Base-by-base conservation (phyloP, 306 rosid genomes). In the Quercus bicolor region DNA sequence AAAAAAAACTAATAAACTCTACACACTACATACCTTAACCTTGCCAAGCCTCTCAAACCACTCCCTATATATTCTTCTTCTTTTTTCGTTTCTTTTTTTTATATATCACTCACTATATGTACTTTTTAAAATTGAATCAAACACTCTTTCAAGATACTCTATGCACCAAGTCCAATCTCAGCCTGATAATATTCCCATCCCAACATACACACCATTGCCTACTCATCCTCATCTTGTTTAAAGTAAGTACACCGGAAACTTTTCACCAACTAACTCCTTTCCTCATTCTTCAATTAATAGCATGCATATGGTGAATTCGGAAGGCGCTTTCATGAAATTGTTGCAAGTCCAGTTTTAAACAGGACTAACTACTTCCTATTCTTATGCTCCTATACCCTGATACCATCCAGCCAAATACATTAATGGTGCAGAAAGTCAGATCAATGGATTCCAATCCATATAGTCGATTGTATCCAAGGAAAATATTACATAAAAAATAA, bases 401-500 rank as follows among this genome's bases (percentile, higher is more conserved):
- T 31, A 61, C 14, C 19, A 70, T 71, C 68, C 69, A 10, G 19
- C 57, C 15, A 73, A 56, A 73, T 75, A 73, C 56, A 65, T 75
- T 76, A 45, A 29, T 19, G 7, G 68, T 33, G 34, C 43, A 23
- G 40, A 61, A 74, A 75, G 48, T 75, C 68, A 60, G 19, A 61
- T 61, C 10, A 24, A 5, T 2, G 11, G 34, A 37, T 61, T 61
- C 37, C 20, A 15, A 18, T 61, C 37, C 37, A 28, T 59, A 59
- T 13, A 59, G 16, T 28, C 16, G 0, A 61, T 21, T 61, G 28
- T 31, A 2, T 14, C 65, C 5, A 11, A 59, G 11, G 65, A 59
- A 4, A 16, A 5, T 23, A 26, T 64, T 66, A 56, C 18, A 56
- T n/a, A 51, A 3, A 33, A 74, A 78, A 55, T 31, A 78, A 53